phyloP scores from a whole-genome alignment of 345 rosid genomes.

The Isatis tinctoria region DNA sequence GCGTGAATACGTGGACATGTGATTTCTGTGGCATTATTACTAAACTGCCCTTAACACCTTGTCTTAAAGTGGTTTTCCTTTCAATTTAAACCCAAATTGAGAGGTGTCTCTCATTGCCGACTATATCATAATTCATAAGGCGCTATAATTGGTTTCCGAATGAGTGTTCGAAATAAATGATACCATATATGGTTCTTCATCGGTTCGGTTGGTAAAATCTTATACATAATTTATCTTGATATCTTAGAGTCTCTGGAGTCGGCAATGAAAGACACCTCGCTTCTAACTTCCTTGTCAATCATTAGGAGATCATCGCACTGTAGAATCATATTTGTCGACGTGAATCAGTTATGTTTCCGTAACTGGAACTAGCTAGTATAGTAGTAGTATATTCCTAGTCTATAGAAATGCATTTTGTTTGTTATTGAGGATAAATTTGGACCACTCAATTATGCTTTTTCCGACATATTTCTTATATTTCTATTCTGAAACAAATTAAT shows the following conservation, averaged over 20 bases:
- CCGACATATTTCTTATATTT: not conserved
- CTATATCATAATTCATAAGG: not conserved
- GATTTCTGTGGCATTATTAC: not conserved
- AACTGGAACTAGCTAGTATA: not conserved
- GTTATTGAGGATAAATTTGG: not conserved
- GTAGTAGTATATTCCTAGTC: not conserved
- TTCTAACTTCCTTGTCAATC: not conserved
- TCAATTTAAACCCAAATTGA: not conserved
- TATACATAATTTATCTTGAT: no score
- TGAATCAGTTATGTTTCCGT: slow-evolving; percentile 7
- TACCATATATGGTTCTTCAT: no score
- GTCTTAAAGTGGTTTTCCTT: not conserved
- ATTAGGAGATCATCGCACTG: not conserved
- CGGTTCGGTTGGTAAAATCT: no score
- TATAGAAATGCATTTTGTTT: not conserved
- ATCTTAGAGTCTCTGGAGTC: no score
- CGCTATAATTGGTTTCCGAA: no score
- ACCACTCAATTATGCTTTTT: not conserved
- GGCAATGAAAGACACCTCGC: no score
- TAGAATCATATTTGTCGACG: not conserved
- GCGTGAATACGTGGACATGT: slow-evolving; percentile 24
- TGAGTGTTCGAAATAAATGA: no score
- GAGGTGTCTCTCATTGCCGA: not conserved
- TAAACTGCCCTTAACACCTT: not conserved
- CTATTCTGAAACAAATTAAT: not conserved